Evolutionary conservation across 176 grass and related monocot genomes (phyloP).

Genomic region (Eragrostis curvula): DNA sequence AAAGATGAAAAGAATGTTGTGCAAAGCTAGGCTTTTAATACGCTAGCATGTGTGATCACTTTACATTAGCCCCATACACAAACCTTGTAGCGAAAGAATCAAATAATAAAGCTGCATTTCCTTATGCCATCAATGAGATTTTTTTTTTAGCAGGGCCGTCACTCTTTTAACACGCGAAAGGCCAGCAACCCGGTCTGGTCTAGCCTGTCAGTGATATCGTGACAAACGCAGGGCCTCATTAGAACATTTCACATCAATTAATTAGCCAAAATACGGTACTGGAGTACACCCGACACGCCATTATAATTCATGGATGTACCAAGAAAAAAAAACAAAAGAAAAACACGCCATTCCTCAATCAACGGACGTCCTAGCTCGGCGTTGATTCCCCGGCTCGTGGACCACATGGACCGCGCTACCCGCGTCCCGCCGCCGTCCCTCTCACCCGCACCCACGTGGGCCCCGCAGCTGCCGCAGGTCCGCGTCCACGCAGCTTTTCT

Average conservation of each 20-base stretch:
- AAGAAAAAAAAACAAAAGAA: background rate
- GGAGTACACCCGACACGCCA: no score
- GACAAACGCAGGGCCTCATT: background rate
- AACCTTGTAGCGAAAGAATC: no score
- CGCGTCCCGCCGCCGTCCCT: background rate
- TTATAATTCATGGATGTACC: no score
- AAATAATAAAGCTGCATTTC: no score
- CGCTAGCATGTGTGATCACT: no score
- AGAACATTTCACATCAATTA: background rate
- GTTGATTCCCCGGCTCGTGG: background rate
- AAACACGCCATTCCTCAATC: background rate
- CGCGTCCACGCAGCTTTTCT: background rate
- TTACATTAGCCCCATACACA: no score
- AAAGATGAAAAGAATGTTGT: no score
- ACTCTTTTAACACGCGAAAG: background rate
- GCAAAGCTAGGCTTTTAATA: no score
- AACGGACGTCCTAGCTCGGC: background rate
- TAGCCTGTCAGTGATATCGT: background rate
- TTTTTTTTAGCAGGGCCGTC: background rate
- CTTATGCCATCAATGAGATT: background rate
- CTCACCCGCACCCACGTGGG: background rate
- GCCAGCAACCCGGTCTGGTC: background rate
- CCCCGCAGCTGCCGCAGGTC: background rate
- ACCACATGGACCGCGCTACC: background rate
- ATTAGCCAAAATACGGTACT: background rate